These are phyloP conservation scores for Debaryomyces udenii DNA, from an alignment of 1,139 yeast species.

Conservation along the genomic window DNA sequence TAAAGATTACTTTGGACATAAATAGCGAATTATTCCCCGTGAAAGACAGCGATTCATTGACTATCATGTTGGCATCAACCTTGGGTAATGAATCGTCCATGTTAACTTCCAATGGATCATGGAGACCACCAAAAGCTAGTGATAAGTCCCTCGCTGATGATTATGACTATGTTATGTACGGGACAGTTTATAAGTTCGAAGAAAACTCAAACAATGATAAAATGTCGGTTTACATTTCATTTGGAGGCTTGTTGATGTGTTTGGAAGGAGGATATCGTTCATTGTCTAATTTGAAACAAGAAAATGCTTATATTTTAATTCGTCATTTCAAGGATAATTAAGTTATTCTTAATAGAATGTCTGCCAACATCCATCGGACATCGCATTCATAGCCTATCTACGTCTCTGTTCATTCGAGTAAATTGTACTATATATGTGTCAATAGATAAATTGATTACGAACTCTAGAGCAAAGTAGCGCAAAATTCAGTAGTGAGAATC, in stretches of 20 bases:
- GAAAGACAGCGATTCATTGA: constrained; percentile 71
- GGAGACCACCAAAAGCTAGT: constrained; percentile 90
- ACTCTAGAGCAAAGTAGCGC: constrained; percentile 5
- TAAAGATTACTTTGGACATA: constrained; percentile 85
- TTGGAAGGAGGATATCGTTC: constrained; percentile 95
- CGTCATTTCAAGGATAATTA: constrained; percentile 63
- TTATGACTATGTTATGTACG: constrained; percentile 97
- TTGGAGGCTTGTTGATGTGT: constrained; percentile 93
- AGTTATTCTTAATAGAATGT: constrained; percentile 4
- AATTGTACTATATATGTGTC: constrained; percentile 8
- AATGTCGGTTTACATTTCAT: constrained; percentile 89
- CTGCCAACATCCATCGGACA: background rate
- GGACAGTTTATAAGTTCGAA: constrained; percentile 96
- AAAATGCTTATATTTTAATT: constrained; percentile 85
- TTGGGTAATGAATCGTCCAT: constrained; percentile 62
- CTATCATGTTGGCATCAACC: constrained; percentile 85
- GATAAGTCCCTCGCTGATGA: constrained; percentile 92
- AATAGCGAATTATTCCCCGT: constrained; percentile 94
- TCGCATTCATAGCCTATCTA: constrained; percentile 1
- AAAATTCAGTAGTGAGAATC: constrained; percentile 1
- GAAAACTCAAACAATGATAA: constrained; percentile 74
- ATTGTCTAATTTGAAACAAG: constrained; percentile 87
- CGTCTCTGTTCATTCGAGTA: constrained; percentile 5
- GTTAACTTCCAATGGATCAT: constrained; percentile 67
- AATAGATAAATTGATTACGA: constrained; percentile 5